Evolutionary conservation across 164 flowering plant species (phyloP), one percentile per base, ranked within the genome.

Genomic region (Cinnamomum chago): DNA sequence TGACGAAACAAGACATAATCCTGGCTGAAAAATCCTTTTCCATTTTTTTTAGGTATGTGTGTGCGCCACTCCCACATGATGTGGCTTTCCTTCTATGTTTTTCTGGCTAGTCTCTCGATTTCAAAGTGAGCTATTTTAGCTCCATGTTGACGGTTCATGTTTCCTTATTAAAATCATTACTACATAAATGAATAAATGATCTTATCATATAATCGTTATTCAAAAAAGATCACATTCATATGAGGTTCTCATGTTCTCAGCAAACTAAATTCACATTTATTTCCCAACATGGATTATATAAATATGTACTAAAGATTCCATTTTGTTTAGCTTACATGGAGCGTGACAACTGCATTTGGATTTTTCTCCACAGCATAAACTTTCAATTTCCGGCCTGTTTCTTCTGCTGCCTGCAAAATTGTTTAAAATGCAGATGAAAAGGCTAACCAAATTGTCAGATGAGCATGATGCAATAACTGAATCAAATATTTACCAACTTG

Each of bases 291-390:
- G 11, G 47, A 40, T 40, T 40, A 40, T 40, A 40, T 40, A 40
- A 11, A 40, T 40, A 40, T 40, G 47, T 40, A 40, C 47, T 40
- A 9, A 40, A 40, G 47, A 40, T 7, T 2, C 47, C 47, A 40
- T 40, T 40, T 69, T 9, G 10, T 40, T 40, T 40, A 40, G 84
- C 95, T 86, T 84, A 96, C 99, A 89, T 96, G 97, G 70, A 96
- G 97, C 17, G 99, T 93, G 27, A 96, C 93, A 72, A 96, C 90
- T 65, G 99, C 99, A 89, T 96, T 96, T 67, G 99, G 98, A 84
- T 96, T 96, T 80, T 94, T 96, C 82, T 96, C 98, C 75, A 96
- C 97, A 25, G 99, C 99, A 85, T 92, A 96, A 65, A 96, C 89
- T 81, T 84, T 94, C 76, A 96, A 77, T 76, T 85, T 92, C 64